These are phyloP conservation scores for Moesziomyces aphidis DNA, from an alignment of 1,284 basidiomycete species.

Conservation along the genomic window DNA sequence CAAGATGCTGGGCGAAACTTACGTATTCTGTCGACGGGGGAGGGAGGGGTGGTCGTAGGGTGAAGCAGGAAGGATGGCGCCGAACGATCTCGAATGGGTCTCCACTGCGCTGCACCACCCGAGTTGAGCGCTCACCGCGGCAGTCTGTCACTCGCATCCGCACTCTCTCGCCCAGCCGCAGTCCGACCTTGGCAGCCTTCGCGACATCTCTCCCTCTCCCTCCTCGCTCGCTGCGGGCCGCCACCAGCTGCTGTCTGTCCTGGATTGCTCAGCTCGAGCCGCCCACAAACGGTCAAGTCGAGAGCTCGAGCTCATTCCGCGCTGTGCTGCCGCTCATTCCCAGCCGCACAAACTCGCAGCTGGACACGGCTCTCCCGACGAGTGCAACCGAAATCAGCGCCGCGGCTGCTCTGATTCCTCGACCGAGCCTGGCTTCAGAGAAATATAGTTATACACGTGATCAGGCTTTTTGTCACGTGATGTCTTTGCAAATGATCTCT, in stretches of 20 bases:
- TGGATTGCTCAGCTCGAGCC: neutral
- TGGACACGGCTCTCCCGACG: neutral
- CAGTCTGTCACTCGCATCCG: neutral
- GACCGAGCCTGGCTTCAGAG: neutral
- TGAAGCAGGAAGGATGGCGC: constrained; percentile 43
- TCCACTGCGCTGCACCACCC: constrained; percentile 13
- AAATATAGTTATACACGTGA: constrained; percentile 14
- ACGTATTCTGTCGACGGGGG: constrained; percentile 43
- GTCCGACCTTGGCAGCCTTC: neutral
- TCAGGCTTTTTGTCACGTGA: no score
- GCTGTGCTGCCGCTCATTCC: neutral
- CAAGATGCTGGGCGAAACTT: constrained; percentile 26
- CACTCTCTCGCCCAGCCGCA: neutral
- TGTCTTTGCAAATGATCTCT: no score
- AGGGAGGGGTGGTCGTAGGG: constrained; percentile 40
- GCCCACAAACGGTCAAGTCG: neutral
- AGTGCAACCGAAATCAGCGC: neutral
- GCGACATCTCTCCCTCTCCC: neutral
- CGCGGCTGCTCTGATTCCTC: neutral
- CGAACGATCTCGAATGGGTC: constrained; percentile 33
- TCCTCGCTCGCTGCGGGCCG: no score
- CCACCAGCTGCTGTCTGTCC: no score
- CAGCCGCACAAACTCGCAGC: neutral
- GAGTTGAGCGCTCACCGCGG: neutral
- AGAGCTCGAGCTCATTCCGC: neutral